phyloP scores from a whole-genome alignment of 1,139 yeast species.

The Protomyces inundatus region DNA sequence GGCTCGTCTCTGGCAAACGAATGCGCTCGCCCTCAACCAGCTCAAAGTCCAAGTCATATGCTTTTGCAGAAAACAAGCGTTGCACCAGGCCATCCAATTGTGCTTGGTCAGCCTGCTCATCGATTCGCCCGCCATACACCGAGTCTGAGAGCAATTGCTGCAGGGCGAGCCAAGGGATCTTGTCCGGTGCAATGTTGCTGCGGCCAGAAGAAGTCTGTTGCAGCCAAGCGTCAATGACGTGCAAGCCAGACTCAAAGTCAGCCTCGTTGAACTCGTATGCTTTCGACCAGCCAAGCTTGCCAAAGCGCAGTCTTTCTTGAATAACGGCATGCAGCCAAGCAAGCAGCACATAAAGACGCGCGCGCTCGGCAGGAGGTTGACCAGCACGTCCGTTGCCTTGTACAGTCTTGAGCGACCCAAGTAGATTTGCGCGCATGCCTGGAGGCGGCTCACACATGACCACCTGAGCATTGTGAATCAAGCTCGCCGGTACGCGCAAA shows the following conservation, averaged over 20 bases:
- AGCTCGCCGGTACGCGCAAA: constrained; percentile 51
- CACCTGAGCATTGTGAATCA: constrained; percentile 51
- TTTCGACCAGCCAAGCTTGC: constrained; percentile 59
- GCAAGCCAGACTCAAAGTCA: constrained; percentile 50
- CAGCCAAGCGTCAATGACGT: constrained; percentile 46
- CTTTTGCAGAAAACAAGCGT: constrained; percentile 38
- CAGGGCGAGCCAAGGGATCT: constrained; percentile 57
- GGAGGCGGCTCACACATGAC: constrained; percentile 58
- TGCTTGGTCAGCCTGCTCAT: constrained; percentile 45
- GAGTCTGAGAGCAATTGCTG: constrained; percentile 50
- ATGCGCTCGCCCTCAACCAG: constrained; percentile 39
- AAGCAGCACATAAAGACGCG: constrained; percentile 51
- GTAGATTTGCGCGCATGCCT: constrained; percentile 52
- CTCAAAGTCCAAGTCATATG: constrained; percentile 42
- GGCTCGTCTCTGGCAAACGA: constrained; percentile 49
- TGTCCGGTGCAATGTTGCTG: constrained; percentile 46
- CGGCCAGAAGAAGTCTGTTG: constrained; percentile 35
- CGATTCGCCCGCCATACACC: constrained; percentile 72
- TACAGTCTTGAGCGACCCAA: constrained; percentile 39
- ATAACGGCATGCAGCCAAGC: constrained; percentile 68
- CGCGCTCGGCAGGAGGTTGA: constrained; percentile 44
- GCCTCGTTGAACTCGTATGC: constrained; percentile 65
- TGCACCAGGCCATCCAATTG: constrained; percentile 37
- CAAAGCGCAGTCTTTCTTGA: constrained; percentile 54
- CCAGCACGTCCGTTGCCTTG: constrained; percentile 28